Base-by-base conservation (phyloP, 2,329 filamentous ascomycete genomes). In the Pseudocercospora crystallina region DNA sequence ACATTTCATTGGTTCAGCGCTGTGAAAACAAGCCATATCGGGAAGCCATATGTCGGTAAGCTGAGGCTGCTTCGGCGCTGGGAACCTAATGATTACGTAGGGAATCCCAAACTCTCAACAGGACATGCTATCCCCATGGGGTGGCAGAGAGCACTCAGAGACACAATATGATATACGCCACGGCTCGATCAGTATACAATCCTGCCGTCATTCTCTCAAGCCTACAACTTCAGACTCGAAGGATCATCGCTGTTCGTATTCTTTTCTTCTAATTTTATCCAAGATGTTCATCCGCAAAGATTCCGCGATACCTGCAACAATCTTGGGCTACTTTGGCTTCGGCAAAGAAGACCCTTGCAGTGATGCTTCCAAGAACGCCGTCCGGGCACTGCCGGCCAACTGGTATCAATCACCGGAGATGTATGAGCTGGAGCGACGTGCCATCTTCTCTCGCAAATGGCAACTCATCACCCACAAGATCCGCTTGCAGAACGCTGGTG, bases 401-500 rank as follows among this genome's bases (percentile, higher is more conserved):
- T 76, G 73, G 74, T 76, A 75, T 57, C 69, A 66, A 31, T 71
- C 65, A 8, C 59, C 62, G n/a, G 69, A 68, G 14, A 71, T 75
- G 64, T 77, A 75, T 53, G 68, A 75, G 55, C 66, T 76, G 7
- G 74, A 76, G 50, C 63, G 73, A 8, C 68, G 73, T 4, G 70
- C 74, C 11, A 71, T 76, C 39, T 76, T 76, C 56, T 71, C 67
- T 0, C 63, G 65, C 20, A 63, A 61, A 30, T 70, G 69, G 68
- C 59, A 68, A 13, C 58, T 70, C 38, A 57, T 70, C 30, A 66
- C 67, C 5, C 68, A 69, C 38, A 56, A 58, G 34, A 53, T 53
- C 5, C 64, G 69, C 3, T 45, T 65, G 12, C 40, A 58, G 12
- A 48, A 61, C n/a, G 47, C 63, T 11, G 63, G 63, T 8, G 63